Conservation (phyloP, 306 rosid genomes). For the Coriaria nepalensis region DNA sequence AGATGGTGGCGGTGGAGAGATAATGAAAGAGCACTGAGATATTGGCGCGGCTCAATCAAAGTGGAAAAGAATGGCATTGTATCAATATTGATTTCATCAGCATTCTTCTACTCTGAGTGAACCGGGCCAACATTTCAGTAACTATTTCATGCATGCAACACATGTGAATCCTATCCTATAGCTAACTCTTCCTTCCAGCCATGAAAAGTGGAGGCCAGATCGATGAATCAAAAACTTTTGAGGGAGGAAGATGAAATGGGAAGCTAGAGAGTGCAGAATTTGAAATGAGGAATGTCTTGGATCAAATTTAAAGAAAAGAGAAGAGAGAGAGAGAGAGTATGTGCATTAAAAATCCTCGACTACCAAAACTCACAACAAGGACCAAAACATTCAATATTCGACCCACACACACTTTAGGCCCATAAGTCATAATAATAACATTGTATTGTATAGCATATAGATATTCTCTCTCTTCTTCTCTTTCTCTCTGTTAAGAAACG, state of each 20-base stretch:
- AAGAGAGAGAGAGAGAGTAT: neutral
- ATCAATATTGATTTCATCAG: neutral
- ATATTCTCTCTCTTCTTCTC: neutral
- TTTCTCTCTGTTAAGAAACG: no score
- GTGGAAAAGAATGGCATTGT: neutral
- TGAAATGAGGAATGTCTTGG: conserved; percentile 2
- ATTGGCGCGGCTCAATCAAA: conserved; percentile 29
- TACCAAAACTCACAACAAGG: conserved; percentile 10
- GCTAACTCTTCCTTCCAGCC: no score
- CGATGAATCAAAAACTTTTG: no score
- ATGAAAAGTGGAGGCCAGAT: no score
- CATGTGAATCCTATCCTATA: no score
- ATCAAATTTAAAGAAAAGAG: conserved; percentile 5
- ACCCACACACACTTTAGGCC: neutral
- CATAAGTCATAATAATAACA: no score
- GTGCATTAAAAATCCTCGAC: conserved; percentile 9
- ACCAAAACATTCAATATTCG: conserved; percentile 7
- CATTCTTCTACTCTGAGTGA: conserved; percentile 9
- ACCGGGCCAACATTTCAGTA: conserved; percentile 15
- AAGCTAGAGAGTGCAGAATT: neutral
- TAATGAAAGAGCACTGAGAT: conserved; percentile 13
- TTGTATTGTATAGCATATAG: no score
- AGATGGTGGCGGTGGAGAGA: neutral
- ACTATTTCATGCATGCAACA: conserved; percentile 4
- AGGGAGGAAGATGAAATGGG: neutral